Evolutionary conservation across 2,329 filamentous ascomycete genomes (phyloP), one percentile per base, ranked within the genome.

Genomic region (Colletotrichum graminicola): DNA sequence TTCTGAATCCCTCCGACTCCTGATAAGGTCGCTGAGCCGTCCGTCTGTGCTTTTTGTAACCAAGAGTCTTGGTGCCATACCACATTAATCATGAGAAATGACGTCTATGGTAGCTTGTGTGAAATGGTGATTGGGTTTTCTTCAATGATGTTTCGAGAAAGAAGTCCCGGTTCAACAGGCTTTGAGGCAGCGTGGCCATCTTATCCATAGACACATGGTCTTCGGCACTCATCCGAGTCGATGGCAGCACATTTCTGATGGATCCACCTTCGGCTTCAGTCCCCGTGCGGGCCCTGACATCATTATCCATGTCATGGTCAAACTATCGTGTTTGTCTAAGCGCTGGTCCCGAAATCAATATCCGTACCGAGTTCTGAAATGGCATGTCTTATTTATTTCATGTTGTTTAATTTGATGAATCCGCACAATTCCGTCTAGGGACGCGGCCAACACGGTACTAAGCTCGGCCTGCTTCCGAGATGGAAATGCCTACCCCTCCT

Each of bases 211-310:
- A 10, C 26, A 2, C 12, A 23, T n/a, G 29, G 18, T 29, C 34
- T 29, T 57, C 55, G 55, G 55, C 36, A 1, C 55, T 57, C 36
- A 57, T 57, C 55, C 55, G 55, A 57, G 34, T 23, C 34, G 12
- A 11, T 41, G 32, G 11, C 7, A 39, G 11, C 7, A 39, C 34
- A 14, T 5, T 16, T 32, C 34, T 4, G 23, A 18, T 4, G 5
- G 36, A 16, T 29, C 55, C 55, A 57, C 55, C n/a, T 26, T 57
- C 34, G 55, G 55, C 55, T 41, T 26, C 36, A 39, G 16, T 8
- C 34, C 36, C 55, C 36, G 36, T 8, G 14, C 34, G 12, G 6
- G 3, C 54, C n/a, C n/a, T 11, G 12, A n/a, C 5, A 23, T 10
- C 21, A 56, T 23, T 16, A 32, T 2, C 32, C 11, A 21, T 36